Evolutionary conservation across 1,139 yeast species (phyloP).

Genomic region (Kodamaea sp.): DNA sequence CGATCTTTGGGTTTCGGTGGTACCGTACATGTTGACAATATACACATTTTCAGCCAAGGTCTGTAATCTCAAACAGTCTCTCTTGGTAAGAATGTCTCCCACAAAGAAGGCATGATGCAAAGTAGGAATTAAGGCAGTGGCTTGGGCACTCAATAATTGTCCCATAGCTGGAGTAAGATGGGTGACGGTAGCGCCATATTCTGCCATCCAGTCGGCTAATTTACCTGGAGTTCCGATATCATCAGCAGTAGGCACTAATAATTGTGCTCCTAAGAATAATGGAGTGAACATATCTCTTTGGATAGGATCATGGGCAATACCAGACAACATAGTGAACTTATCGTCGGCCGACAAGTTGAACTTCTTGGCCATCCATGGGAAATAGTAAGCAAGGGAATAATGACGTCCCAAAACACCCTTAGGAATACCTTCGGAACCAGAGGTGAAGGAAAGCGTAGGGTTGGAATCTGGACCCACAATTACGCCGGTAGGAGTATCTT

Average conservation of each 20-base stretch:
- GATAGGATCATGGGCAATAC: slow-evolving; percentile 98
- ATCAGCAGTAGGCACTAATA: slow-evolving; percentile 91
- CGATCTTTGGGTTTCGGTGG: slow-evolving; percentile 98
- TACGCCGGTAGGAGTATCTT: slow-evolving; percentile 74
- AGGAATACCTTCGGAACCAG: slow-evolving; percentile 98
- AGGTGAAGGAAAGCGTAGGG: slow-evolving; percentile 96
- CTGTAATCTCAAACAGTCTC: slow-evolving; percentile 93
- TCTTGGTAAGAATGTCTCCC: slow-evolving; percentile 94
- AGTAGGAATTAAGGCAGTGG: slow-evolving; percentile 81
- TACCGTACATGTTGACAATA: slow-evolving; percentile 98
- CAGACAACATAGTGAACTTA: slow-evolving; percentile 94
- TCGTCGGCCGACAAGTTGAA: slow-evolving; percentile 79
- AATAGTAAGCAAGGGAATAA: slow-evolving; percentile 92
- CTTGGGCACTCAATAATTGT: slow-evolving; percentile 93
- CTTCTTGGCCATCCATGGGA: slow-evolving; percentile 96
- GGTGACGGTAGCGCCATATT: slow-evolving; percentile 89
- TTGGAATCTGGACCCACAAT: slow-evolving; percentile 96
- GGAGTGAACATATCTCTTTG: slow-evolving; percentile 99
- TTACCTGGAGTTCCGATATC: slow-evolving; percentile 98
- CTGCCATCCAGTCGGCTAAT: slow-evolving; percentile 96
- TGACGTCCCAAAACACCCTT: slow-evolving; percentile 99
- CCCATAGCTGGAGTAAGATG: slow-evolving; percentile 99
- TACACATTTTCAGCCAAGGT: slow-evolving; percentile 84
- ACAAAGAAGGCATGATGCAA: slow-evolving; percentile 97
- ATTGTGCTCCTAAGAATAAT: slow-evolving; percentile 88